A percentile compares a stretch with the other conserved stretches of the same genome.
Conservation (phyloP, 1,284 basidiomycete species). For the Moniliophthora roreri region DNA sequence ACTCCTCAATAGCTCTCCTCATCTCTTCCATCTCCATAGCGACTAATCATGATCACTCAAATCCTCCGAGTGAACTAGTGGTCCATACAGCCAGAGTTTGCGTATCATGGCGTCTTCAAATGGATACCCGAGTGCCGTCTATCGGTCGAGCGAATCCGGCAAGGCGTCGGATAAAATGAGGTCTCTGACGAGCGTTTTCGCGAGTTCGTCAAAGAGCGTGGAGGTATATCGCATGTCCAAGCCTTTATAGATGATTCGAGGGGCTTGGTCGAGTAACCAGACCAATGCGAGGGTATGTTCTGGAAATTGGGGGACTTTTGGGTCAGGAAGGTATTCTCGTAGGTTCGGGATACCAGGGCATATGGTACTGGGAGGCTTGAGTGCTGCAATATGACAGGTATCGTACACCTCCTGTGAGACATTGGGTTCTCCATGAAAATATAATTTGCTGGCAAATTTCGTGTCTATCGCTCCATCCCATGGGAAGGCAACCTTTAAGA, state of each 20-base stretch:
- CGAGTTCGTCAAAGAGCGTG: conserved; percentile 12
- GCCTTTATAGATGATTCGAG: conserved; percentile 10
- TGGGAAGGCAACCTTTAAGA: conserved; percentile 11
- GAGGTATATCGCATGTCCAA: conserved; percentile 10
- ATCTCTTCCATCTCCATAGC: conserved; percentile 4
- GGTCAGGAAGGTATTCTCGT: conserved; percentile 10
- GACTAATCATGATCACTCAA: conserved; percentile 8
- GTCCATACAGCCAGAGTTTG: conserved; percentile 13
- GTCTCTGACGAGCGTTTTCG: conserved; percentile 7
- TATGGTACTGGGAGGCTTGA: conserved; percentile 13
- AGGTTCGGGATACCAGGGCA: conserved; percentile 13
- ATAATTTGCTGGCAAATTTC: conserved; percentile 7
- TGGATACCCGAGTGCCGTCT: conserved; percentile 10
- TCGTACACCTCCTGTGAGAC: conserved; percentile 11
- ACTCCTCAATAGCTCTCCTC: conserved; percentile 11
- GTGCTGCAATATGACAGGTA: conserved; percentile 7
- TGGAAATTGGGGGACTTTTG: conserved; percentile 7
- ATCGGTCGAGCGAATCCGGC: conserved; percentile 10
- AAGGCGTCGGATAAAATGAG: conserved; percentile 4
- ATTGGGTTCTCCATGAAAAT: conserved; percentile 10
- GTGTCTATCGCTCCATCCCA: conserved; percentile 14
- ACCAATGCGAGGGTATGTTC: conserved; percentile 5
- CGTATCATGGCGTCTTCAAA: conserved; percentile 17
- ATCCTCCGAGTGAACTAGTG: conserved; percentile 16
- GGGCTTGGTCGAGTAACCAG: conserved; percentile 13